These are phyloP conservation scores for Phtheirospermum japonicum DNA, from an alignment of 257 asterid species.

Conservation along the genomic window DNA sequence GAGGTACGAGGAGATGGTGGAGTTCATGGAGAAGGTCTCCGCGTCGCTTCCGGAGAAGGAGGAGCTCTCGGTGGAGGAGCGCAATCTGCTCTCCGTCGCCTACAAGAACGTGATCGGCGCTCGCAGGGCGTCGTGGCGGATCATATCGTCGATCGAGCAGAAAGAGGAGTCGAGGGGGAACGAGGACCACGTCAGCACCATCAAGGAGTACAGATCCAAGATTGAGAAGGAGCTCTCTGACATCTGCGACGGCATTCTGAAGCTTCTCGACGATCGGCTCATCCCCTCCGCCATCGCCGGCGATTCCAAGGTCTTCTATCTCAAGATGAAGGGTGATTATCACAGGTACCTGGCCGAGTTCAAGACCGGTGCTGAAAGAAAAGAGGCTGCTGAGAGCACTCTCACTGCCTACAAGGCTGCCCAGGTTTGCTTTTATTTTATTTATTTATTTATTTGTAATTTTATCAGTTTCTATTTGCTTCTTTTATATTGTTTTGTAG, in stretches of 20 bases:
- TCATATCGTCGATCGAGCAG: constrained; percentile 73
- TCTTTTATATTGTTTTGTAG: background rate
- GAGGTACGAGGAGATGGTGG: constrained; percentile 76
- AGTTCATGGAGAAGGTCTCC: constrained; percentile 68
- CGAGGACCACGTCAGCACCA: constrained; percentile 59
- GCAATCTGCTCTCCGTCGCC: constrained; percentile 69
- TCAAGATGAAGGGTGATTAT: constrained; percentile 86
- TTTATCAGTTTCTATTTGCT: background rate
- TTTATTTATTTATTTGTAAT: background rate
- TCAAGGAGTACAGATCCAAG: constrained; percentile 61
- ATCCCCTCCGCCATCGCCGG: constrained; percentile 59
- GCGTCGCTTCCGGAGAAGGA: constrained; percentile 43
- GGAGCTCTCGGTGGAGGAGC: constrained; percentile 66
- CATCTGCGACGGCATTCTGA: constrained; percentile 74
- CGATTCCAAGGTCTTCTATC: constrained; percentile 75
- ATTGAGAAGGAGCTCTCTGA: constrained; percentile 62
- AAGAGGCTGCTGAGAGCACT: constrained; percentile 83
- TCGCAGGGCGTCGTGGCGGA: constrained; percentile 69
- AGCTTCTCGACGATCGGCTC: constrained; percentile 55
- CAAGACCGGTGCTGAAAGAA: constrained; percentile 60
- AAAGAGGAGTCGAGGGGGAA: constrained; percentile 85
- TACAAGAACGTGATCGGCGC: constrained; percentile 80
- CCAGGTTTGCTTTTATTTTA: constrained; percentile 44
- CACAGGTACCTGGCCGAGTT: constrained; percentile 82
- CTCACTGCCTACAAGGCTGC: constrained; percentile 83